These are phyloP conservation scores for Suillus spraguei DNA, from an alignment of 768 basidiomycete species.

Conservation along the genomic window DNA sequence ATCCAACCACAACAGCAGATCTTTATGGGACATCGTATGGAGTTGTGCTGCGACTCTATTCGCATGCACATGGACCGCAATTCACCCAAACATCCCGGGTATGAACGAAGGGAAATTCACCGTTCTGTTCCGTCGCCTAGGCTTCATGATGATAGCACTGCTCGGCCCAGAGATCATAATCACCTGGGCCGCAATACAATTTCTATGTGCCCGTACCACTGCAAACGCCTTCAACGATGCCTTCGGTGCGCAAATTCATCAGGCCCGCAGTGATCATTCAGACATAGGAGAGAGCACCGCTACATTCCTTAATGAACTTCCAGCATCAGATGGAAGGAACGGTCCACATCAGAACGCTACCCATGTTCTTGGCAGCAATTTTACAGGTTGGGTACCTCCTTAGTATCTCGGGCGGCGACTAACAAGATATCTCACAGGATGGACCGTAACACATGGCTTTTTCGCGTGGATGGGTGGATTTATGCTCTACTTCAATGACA, in stretches of 20 bases:
- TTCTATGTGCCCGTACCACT: conserved; percentile 17
- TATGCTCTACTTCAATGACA: conserved; percentile 10
- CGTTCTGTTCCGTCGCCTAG: conserved; percentile 13
- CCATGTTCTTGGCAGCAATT: neutral
- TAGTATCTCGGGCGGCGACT: too few species aligned
- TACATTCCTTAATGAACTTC: neutral
- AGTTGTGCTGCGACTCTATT: conserved; percentile 32
- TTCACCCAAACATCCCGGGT: conserved; percentile 34
- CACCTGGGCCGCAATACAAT: conserved; percentile 32
- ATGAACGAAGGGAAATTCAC: conserved; percentile 13
- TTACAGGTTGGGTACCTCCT: neutral
- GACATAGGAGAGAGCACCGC: neutral
- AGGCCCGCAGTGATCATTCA: neutral
- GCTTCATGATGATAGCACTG: conserved; percentile 25
- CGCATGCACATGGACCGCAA: conserved; percentile 33
- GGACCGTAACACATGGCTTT: conserved; percentile 19
- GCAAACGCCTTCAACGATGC: neutral
- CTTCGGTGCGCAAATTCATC: neutral
- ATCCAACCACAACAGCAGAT: conserved; percentile 19
- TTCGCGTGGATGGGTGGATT: conserved; percentile 28
- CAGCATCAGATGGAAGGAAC: neutral
- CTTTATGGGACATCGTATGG: conserved; percentile 34
- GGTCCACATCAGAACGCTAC: neutral
- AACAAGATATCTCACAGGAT: neutral
- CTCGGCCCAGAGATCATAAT: conserved; percentile 32